Base-by-base conservation (phyloP, 306 rosid species). In the Hippophae rhamnoides region DNA sequence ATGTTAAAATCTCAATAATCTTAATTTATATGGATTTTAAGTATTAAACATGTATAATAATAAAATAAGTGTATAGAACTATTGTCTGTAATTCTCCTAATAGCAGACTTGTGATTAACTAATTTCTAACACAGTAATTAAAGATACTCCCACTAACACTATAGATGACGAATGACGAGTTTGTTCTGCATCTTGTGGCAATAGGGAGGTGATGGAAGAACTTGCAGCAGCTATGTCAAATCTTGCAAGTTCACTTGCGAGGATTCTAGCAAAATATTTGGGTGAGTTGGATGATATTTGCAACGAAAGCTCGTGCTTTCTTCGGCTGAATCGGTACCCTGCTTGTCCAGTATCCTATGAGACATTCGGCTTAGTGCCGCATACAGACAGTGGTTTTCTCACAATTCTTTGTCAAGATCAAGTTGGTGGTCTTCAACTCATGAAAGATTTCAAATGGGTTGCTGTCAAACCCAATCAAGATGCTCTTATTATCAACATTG, bases 301-400 rank as follows among this genome's bases (percentile, higher is more conserved):
- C 18, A 86, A 82, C 13, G 86, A 77, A 23, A 83, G 85, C 75
- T 78, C 95, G 10, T 82, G 95, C 74, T 89, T 89, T 74, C 88
- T 89, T 66, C 75, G 95, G 46, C 61, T 89, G 69, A 89, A 86
- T 72, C 94, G 77, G 75, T 89, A 84, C 74, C 97, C 95, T 4
- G 73, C 75, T 13, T 84, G 95, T 59, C 85, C 90, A 27, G 57
- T 76, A 64, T 69, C 83, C 18, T 56, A 66, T 51, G 93, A 82
- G 59, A 72, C 74, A 43, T 73, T 70, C 44, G 97, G 97, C 25
- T 64, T 86, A 63, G 94, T 89, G 58, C 95, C 97, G 40, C 97
- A 89, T 69, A 89, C 97, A 43, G 97, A 89, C 69, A 89, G 95
- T 54, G 97, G 87, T 74, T 89, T 86, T 66, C 88, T 89, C 38